Evolutionary conservation across 176 grass and related monocot species (phyloP).

Genomic region (Hsuehochloa calcarea): DNA sequence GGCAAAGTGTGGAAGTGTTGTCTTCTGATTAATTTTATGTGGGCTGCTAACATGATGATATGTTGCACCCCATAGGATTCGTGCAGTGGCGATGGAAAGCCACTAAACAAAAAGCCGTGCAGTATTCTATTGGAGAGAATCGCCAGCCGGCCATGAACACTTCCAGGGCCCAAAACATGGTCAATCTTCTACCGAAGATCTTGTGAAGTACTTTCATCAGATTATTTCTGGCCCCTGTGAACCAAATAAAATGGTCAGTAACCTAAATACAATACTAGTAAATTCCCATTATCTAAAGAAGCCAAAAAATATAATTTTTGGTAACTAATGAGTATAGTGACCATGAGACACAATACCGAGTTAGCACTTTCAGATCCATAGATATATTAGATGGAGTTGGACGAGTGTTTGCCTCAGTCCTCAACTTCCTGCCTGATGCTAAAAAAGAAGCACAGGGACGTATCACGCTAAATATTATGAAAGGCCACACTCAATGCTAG

Average conservation of each 20-base stretch:
- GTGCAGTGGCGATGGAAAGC: neutral
- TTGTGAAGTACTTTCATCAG: neutral
- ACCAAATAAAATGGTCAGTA: neutral
- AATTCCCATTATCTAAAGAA: neutral
- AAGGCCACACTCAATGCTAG: neutral
- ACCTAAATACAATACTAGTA: neutral
- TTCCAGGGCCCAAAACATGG: neutral
- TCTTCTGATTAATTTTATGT: neutral
- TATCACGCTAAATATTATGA: conserved; percentile 21
- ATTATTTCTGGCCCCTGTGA: neutral
- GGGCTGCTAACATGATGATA: neutral
- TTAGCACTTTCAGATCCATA: conserved; percentile 7
- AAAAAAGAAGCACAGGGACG: neutral
- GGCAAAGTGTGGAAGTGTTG: neutral
- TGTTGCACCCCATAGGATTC: neutral
- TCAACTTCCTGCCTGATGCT: neutral
- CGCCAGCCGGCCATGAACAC: neutral
- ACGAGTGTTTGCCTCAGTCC: neutral
- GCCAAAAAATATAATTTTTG: neutral
- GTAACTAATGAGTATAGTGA: neutral
- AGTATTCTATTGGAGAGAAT: neutral
- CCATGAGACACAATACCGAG: neutral
- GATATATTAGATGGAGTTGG: conserved; percentile 2
- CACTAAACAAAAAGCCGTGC: neutral
- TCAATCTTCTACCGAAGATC: neutral